Conservation (phyloP, 2,329 filamentous ascomycete species). For the Gliomastix tumulicola region DNA sequence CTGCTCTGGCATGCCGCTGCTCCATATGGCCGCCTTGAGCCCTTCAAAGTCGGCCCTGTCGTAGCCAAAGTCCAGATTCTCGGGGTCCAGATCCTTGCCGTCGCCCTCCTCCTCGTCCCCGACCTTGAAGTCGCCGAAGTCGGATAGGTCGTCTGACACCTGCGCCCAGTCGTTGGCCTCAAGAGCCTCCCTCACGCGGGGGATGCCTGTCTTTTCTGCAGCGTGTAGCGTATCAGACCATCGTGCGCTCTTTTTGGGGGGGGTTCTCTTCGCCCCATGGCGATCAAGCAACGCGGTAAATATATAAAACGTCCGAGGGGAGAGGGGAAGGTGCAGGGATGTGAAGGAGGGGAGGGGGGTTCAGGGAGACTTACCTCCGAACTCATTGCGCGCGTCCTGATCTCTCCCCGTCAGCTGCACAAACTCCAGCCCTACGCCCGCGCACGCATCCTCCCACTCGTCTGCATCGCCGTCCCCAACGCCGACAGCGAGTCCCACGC, state of each 20-base stretch:
- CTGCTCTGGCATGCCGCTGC: constrained; percentile 5
- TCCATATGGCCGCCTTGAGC: constrained; percentile 44
- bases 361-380: constrained; percentile 36
- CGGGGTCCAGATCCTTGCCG: constrained; percentile 31
- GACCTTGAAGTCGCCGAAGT: constrained; percentile 22
- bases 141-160: constrained; percentile 13
- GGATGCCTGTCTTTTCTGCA: constrained; percentile 51
- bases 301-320: too few relatives aligned
- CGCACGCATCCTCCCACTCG: constrained; percentile 55
- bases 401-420: constrained; percentile 38
- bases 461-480: constrained; percentile 43
- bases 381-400: constrained; percentile 43
- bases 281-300: too few relatives aligned
- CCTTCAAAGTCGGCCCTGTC: constrained; percentile 46
- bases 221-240: too few relatives aligned
- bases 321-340: constrained; percentile 8
- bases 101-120: constrained; percentile 18
- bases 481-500: constrained; percentile 52
- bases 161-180: constrained; percentile 60
- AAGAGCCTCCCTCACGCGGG: constrained; percentile 52
- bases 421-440: constrained; percentile 54
- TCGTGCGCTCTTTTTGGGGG: too few relatives aligned
- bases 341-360: background rate
- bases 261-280: too few relatives aligned
- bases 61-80: constrained; percentile 43